phyloP scores from a whole-genome alignment of 108 stramenopile genomes.

The Pelagomonas calceolata region DNA sequence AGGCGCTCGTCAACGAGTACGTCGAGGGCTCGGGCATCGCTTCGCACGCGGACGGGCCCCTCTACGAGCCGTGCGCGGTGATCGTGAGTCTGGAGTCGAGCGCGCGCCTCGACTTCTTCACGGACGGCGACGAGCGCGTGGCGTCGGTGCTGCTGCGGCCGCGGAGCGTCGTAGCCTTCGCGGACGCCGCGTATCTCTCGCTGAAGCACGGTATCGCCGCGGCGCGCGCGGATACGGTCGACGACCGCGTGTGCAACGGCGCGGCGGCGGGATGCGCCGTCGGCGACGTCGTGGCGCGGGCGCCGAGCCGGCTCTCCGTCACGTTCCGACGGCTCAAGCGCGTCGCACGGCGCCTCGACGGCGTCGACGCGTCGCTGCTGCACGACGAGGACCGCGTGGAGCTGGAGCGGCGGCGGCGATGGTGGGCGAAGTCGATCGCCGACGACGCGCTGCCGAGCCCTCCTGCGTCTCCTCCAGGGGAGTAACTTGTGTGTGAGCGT shows the following conservation, averaged over 20 bases:
- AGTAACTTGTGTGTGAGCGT: no score
- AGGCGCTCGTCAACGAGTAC: conserved; percentile 42
- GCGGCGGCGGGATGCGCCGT: neutral
- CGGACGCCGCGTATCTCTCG: neutral
- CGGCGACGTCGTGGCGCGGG: neutral
- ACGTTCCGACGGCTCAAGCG: neutral
- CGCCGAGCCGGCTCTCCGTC: neutral
- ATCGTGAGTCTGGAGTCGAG: conserved; percentile 26
- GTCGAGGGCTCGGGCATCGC: conserved; percentile 30
- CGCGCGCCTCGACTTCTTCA: conserved; percentile 22
- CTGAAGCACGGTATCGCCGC: conserved; percentile 8
- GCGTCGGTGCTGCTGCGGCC: conserved; percentile 10
- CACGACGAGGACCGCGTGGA: no score
- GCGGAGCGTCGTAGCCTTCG: neutral
- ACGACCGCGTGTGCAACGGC: neutral
- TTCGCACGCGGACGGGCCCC: conserved; percentile 38
- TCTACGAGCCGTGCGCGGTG: conserved; percentile 30
- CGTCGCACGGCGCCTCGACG: neutral
- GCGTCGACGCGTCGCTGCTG: no score
- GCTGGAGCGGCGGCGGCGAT: no score
- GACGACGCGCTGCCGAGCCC: no score
- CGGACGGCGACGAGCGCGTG: no score
- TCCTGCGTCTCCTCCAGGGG: no score
- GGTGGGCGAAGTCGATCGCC: no score
- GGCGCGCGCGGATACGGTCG: conserved; percentile 6